Evolutionary conservation across 352 stramenopile species (phyloP).

Genomic region (Phytophthora cryptogea): DNA sequence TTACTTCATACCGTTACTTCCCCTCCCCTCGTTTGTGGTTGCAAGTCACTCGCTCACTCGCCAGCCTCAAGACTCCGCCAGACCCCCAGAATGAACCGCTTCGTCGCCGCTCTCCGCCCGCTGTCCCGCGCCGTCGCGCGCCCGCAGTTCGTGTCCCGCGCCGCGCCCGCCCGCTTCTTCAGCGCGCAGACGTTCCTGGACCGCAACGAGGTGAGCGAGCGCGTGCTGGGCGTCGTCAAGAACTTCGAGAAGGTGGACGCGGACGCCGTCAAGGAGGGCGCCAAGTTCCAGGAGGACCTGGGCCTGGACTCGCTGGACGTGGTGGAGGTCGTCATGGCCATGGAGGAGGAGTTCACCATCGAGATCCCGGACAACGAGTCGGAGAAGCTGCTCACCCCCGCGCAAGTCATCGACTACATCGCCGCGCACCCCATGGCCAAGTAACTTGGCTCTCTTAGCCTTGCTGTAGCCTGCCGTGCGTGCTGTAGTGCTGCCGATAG

Average conservation of each 20-base stretch:
- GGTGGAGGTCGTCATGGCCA: constrained; percentile 97
- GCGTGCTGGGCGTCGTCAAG: constrained; percentile 98
- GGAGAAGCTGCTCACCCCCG: constrained; percentile 98
- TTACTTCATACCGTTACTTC: constrained; percentile 2
- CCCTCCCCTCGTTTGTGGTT: constrained; percentile 32
- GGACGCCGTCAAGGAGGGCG: constrained; percentile 90
- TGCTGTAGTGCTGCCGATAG: constrained; percentile 10
- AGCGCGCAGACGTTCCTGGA: constrained; percentile 89
- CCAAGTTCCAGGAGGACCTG: constrained; percentile 98
- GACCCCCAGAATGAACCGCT: constrained; percentile 73
- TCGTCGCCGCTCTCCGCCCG: constrained; percentile 70
- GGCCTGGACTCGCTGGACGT: constrained; percentile 99
- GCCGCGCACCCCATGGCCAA: constrained; percentile 98
- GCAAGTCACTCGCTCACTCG: constrained; percentile 27
- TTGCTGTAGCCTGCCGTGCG: constrained; percentile 11
- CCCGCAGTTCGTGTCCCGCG: constrained; percentile 42
- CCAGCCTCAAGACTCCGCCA: constrained; percentile 13
- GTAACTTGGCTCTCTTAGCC: constrained; percentile 68
- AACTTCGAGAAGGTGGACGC: constrained; percentile 99
- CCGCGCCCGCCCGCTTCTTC: constrained; percentile 62
- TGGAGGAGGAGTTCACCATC: constrained; percentile 99
- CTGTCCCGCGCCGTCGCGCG: constrained; percentile 59
- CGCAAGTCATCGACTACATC: constrained; percentile 99
- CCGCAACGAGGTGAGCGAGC: constrained; percentile 95
- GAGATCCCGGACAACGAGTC: constrained; percentile 99